phyloP scores from a whole-genome alignment of 31 red algal genomes.

The Odonthalia washingtoniensis region DNA sequence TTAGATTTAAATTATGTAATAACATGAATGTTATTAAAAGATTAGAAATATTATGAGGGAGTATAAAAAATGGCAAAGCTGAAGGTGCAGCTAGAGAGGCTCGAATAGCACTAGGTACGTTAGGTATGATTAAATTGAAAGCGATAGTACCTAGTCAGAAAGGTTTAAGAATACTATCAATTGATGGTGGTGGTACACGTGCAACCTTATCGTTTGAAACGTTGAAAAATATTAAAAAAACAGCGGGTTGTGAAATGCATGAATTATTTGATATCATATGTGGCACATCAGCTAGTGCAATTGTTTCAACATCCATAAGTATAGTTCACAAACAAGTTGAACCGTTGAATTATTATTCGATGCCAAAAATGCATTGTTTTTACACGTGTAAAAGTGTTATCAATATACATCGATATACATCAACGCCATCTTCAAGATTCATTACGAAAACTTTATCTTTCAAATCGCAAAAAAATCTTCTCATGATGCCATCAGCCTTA shows the following conservation, averaged over 20 bases:
- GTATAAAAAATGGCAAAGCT: slow-evolving; percentile 64
- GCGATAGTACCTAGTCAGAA: slow-evolving; percentile 89
- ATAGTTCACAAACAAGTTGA: slow-evolving; percentile 82
- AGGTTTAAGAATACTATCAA: slow-evolving; percentile 86
- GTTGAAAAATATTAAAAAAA: no score
- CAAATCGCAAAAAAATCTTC: no score
- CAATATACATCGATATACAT: no score
- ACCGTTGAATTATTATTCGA: no score
- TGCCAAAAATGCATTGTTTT: no score
- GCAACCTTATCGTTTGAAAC: slow-evolving; percentile 94
- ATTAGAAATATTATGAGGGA: slow-evolving; percentile 62
- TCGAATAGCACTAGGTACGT: slow-evolving; percentile 69
- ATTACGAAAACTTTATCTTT: no score
- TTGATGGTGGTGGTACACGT: slow-evolving; percentile 94
- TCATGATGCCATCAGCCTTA: no score
- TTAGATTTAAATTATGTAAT: slow-evolving; percentile 33
- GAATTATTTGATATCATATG: slow-evolving; percentile 97
- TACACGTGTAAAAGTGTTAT: no score
- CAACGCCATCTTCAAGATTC: no score
- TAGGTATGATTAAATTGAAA: slow-evolving; percentile 87
- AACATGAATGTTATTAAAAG: slow-evolving; percentile 62
- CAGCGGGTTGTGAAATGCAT: slow-evolving; percentile 88
- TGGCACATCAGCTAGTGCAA: slow-evolving; percentile 89
- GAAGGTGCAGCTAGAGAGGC: slow-evolving; percentile 77
- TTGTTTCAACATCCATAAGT: slow-evolving; percentile 85